Base-by-base conservation (phyloP, 257 asterid species). In the Nyctanthes arbortristis region DNA sequence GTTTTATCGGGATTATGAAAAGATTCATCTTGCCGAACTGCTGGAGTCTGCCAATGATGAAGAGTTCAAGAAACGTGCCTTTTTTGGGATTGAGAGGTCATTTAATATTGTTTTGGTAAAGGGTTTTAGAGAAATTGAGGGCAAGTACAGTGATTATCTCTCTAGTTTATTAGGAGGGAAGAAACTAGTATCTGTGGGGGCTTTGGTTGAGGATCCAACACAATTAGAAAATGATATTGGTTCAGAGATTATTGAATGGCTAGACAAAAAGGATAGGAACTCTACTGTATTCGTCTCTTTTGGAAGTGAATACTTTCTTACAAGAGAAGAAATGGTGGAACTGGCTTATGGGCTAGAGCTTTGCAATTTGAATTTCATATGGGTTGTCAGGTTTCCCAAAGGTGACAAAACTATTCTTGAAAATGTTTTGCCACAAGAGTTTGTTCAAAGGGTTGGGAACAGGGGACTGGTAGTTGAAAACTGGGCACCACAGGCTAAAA, bases 401-500 rank as follows among this genome's bases (percentile, higher is more conserved):
- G n/a, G n/a, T n/a, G 73, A 61, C 55, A 24, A 62, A 27, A 57
- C 14, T 0, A 40, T 35, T 6, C 34, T 68, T 43, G 27, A 76
- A 52, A 82, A 76, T 12, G 67, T 58, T 34, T 43, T 82, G 61
- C 86, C 86, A 10, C 10, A 56, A 36, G 84, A 81, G 49, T 80
- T 73, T 74, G 75, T 80, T 4, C 74, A 63, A 24, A 73, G 82
- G 79, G 73, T 74, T 2, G 59, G 69, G 24, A 73, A 37, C 7
- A 71, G 81, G 68, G 86, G 82, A 7, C 2, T n/a, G n/a, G n/a
- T n/a, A n/a, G n/a, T n/a, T n/a, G n/a, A n/a, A n/a, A n/a, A n/a
- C n/a, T n/a, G n/a, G 85, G 84, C 82, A 20, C 88, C 85, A 5
- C 88, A 78, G 24, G 75, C 75, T 0, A 76, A 66, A 43, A 83